Evolutionary conservation across 2,329 filamentous ascomycete species (phyloP), one percentile per base, ranked within the genome.

Genomic region (Coleophoma eucalyptorum): DNA sequence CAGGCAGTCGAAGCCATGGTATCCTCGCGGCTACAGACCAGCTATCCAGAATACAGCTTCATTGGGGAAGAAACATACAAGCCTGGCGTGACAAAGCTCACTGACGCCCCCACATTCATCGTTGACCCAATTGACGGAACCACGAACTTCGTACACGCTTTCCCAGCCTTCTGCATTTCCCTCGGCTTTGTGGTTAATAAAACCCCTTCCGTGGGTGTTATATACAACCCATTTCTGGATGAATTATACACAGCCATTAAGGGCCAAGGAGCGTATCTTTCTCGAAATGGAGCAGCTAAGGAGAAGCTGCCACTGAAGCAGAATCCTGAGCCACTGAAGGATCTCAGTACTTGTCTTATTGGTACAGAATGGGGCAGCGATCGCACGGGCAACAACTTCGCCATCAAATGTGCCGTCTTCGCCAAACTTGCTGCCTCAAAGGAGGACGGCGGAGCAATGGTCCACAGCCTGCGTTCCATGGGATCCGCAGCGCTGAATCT

Each of bases 111-210:
- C 2, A 93, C 89, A 41, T 92, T 92, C 70, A 80, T 92, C 63
- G 84, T 89, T 58, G 89, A 93, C 66, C 89, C 89, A 42, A 91
- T 93, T 60, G 89, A 93, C 70, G 89, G 87, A 63, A 91, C 83
- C 6, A 90, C 86, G 46, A 92, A 92, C 75, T 91, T 93, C 63
- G 80, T 92, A 43, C 89, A 92, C 69, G 80, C 79, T 18, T 86
- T 89, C 69, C 86, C 87, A 4, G 78, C 83, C 61, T 87, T 89
- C 55, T 89, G 84, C 71, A 85, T 92, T 70, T 90, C 86, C 11
- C 81, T 93, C 33, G 89, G 88, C 43, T 77, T 93, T 51, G 78
- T 85, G 41, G 69, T 90, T 54, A 69, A 79, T 62, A 78, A 79
- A 55, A 62, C 65, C 11, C 87, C 89, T 19, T 73, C 75, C 48